Conservation (phyloP, 768 basidiomycete genomes). For the Kondoa malvinella region DNA sequence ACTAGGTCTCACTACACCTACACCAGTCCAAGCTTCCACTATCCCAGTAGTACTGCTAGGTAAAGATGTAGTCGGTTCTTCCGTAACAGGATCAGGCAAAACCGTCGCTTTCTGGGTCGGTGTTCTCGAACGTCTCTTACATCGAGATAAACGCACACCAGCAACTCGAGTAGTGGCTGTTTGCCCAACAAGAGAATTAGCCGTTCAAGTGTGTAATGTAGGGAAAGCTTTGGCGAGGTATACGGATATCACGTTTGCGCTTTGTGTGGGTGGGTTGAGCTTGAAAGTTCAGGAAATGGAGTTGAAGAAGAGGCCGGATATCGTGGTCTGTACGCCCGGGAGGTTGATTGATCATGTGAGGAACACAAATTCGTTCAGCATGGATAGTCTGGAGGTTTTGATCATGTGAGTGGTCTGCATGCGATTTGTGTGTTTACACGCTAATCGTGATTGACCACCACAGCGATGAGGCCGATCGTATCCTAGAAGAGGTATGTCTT, state of each 20-base stretch:
- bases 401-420: conserved; percentile 39
- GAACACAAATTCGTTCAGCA: conserved; percentile 80
- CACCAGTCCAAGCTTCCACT: conserved; percentile 85
- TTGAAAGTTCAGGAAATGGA: conserved; percentile 76
- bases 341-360: conserved; percentile 93
- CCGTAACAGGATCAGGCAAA: conserved; percentile 95
- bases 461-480: conserved; percentile 83
- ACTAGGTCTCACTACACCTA: conserved; percentile 62
- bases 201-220: conserved; percentile 87
- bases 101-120: conserved; percentile 95
- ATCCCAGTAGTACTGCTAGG: conserved; percentile 86
- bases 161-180: conserved; percentile 78
- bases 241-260: conserved; percentile 75
- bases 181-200: conserved; percentile 86
- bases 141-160: conserved; percentile 74
- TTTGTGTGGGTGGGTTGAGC: conserved; percentile 89
- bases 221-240: conserved; percentile 65
- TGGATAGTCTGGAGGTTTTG: conserved; percentile 80
- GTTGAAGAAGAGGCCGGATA: conserved; percentile 71
- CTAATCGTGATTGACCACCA: background rate
- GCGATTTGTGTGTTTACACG: background rate
- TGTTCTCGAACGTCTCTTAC: conserved; percentile 73
- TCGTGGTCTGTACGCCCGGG: conserved; percentile 91
- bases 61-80: conserved; percentile 87
- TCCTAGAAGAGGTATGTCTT: conserved; percentile 43